Conservation (phyloP, 768 basidiomycete genomes). For the Boletus tylopilopsis region DNA sequence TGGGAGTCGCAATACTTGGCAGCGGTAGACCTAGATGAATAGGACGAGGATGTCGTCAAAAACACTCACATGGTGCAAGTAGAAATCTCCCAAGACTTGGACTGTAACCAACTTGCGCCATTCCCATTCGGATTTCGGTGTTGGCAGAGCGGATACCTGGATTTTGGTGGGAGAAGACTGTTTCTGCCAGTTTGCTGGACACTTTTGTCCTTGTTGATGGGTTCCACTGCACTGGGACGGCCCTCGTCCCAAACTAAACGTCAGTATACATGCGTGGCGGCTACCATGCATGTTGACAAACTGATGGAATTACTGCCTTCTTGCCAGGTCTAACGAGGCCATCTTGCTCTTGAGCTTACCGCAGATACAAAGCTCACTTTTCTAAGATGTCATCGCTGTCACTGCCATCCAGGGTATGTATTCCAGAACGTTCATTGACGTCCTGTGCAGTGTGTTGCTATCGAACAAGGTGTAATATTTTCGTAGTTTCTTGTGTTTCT, state of each 20-base stretch:
- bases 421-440: no score
- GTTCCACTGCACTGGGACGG: slow-evolving; percentile 35
- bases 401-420: no score
- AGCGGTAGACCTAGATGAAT: slow-evolving; percentile 37
- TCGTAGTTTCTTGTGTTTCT: no score
- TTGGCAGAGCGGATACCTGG: slow-evolving; percentile 33
- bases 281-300: slow-evolving; percentile 62
- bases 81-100: slow-evolving; percentile 46
- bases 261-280: background rate
- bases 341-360: slow-evolving; percentile 66
- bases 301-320: slow-evolving; percentile 52
- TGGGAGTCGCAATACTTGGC: slow-evolving; percentile 64
- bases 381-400: no score
- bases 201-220: slow-evolving; percentile 53
- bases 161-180: slow-evolving; percentile 46
- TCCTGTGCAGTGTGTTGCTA: no score
- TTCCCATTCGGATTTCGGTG: slow-evolving; percentile 50
- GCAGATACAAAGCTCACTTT: slow-evolving; percentile 69
- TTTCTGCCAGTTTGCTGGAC: slow-evolving; percentile 70
- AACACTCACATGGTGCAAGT: slow-evolving; percentile 44
- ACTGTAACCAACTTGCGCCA: slow-evolving; percentile 51
- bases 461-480: no score
- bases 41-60: background rate
- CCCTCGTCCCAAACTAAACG: slow-evolving; percentile 1
- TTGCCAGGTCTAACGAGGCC: slow-evolving; percentile 52